Evolutionary conservation across 1,139 yeast genomes (phyloP).

Genomic region (Kodamaea anthophila): DNA sequence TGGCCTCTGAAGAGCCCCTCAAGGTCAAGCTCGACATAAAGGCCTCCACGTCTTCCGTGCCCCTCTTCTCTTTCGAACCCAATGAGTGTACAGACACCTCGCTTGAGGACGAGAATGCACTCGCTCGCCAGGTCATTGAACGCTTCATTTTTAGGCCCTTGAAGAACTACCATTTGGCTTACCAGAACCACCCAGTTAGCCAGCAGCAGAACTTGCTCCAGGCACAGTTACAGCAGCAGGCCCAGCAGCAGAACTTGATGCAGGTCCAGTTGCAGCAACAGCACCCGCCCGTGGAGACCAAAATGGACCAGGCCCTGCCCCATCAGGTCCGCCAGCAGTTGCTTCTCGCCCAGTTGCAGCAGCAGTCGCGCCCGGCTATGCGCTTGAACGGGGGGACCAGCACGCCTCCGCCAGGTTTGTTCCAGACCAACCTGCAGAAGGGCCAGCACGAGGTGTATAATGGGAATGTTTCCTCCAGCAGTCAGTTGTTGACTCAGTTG

Average conservation of each 20-base stretch:
- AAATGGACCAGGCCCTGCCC: too few relatives aligned
- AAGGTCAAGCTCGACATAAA: slow-evolving; percentile 28
- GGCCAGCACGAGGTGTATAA: slow-evolving; percentile 7
- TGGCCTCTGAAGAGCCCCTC: slow-evolving; percentile 29
- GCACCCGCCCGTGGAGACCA: slow-evolving; percentile 15
- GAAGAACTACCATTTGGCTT: slow-evolving; percentile 44
- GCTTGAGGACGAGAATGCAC: slow-evolving; percentile 32
- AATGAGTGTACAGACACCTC: slow-evolving; percentile 18
- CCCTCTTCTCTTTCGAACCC: slow-evolving; percentile 35
- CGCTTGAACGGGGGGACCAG: slow-evolving; percentile 21
- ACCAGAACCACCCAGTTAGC: slow-evolving; percentile 40
- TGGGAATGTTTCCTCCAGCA: slow-evolving; percentile 35
- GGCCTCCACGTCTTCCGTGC: slow-evolving; percentile 20
- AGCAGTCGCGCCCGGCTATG: slow-evolving; percentile 8
- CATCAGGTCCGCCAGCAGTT: slow-evolving; percentile 11
- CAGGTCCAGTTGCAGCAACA: slow-evolving; percentile 16
- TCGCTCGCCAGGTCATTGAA: slow-evolving; percentile 40
- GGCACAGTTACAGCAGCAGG: slow-evolving; percentile 16
- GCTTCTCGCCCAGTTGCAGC: slow-evolving; percentile 12
- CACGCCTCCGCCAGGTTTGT: slow-evolving; percentile 43
- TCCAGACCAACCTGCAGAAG: slow-evolving; percentile 12
- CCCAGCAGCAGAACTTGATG: slow-evolving; percentile 20
- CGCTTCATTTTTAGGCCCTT: slow-evolving; percentile 37
- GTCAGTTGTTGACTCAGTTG: slow-evolving; percentile 63
- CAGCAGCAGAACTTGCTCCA: slow-evolving; percentile 35